Base-by-base conservation (phyloP, 2,329 filamentous ascomycete species). In the Nectriaceae sp. region DNA sequence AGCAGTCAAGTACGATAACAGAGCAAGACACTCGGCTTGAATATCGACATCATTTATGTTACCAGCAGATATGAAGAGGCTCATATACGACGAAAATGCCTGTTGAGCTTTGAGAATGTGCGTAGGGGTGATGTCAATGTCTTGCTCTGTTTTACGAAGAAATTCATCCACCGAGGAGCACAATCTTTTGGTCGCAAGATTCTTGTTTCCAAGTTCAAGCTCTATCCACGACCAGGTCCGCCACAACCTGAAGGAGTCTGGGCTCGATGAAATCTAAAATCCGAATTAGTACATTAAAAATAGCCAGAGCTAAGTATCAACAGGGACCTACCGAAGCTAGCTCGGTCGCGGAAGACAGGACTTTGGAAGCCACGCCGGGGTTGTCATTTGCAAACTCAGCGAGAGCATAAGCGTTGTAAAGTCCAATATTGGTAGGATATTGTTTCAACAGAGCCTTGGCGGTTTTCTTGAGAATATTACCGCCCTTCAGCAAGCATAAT, bases 371-470 rank as follows among this genome's bases (percentile, higher is more conserved):
- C 40, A 82, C 72, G 1, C 80, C 75, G 2, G 64, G 56, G 20
- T 87, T 85, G 0, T 77, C 81, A 22, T 77, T 78, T 2, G 74
- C 72, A 55, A 71, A 76, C 66, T 96, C 89, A 3, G 90, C 82
- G 13, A 90, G 70, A 0, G 87, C 89, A 62, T 93, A 96, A 0
- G 85, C 83, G 56, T 90, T 88, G 68, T 95, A 97, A 1, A 97
- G 73, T 13, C 76, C 73, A 3, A 89, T 65, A 57, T 83, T 87
- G 1, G 81, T 75, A 0, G 84, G 75, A 46, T 82, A 80, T 40
- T 76, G 77, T 62, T 88, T 93, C n/a, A 97, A 69, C 0, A 96
- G 72, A 5, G 70, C 69, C 60, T 90, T 96, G 0, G 90, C 89
- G 5, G 78, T 74, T 63, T 90, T 95, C 56, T 82, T 86, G 21